Base-by-base conservation (phyloP, 345 rosid genomes). In the Tarenaya hassleriana region DNA sequence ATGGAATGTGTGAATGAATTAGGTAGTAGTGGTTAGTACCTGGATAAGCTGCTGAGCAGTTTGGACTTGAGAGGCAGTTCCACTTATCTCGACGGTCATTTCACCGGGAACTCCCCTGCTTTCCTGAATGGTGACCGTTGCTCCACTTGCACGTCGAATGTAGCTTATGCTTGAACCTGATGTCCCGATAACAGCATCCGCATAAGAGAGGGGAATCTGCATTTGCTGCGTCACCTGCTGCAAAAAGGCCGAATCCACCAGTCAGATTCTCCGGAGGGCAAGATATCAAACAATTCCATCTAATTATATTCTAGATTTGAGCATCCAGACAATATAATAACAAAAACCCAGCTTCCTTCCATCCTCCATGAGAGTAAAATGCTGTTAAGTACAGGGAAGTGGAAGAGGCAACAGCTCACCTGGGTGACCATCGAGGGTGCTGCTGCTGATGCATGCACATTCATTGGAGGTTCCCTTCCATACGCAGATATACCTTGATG, bases 81-180 rank as follows among this genome's bases (percentile, higher is more conserved):
- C 99, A 61, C 99, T 94, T 56, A 94, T 88, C 69, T 94, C 99
- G 21, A 94, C 96, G 0, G 97, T 94, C 99, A 94, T 94, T 69
- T 89, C 99, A 52, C 85, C 89, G 58, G 97, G 97, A 66, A 73
- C 89, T 12, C 96, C 99, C 60, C 95, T 84, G 17, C 92, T 77
- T 79, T 94, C 97, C 58, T 94, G 99, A 62, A 88, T 84, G 8
- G 96, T 94, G 43, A 88, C 89, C 44, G 97, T 84, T 56, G 99
- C 96, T 46, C 99, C 99, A 67, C 97, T 94, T 51, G 81, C 79
- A 54, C 97, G 97, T 20, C 99, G 76, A 60, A 91, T 94, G 69
- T 88, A 94, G 65, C 99, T 94, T 59, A 94, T 94, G 68, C 64
- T 94, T 65, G 96, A 78, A 60, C 99, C 95, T 47, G 95, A 87